phyloP scores from a whole-genome alignment of 2,329 filamentous ascomycete genomes.

The Arthrocladium fulminans region DNA sequence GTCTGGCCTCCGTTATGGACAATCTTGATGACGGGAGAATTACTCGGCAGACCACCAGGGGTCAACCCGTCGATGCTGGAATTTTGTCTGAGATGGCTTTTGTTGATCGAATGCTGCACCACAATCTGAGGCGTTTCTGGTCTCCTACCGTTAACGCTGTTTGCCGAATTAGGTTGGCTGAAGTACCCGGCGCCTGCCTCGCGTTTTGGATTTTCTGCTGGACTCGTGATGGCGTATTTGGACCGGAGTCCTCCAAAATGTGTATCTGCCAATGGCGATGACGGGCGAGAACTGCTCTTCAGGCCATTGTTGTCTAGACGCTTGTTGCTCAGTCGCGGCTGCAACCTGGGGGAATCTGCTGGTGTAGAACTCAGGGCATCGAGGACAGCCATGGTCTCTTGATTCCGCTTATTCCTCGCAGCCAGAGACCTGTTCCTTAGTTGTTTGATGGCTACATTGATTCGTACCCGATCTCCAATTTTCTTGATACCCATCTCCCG shows the following conservation, averaged over 20 bases:
- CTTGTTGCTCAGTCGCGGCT: constrained; percentile 46
- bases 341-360: constrained; percentile 55
- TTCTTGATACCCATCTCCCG: constrained; percentile 99
- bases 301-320: constrained; percentile 34
- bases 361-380: constrained; percentile 56
- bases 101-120: constrained; percentile 52
- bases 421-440: constrained; percentile 66
- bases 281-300: constrained; percentile 58
- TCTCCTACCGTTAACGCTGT: constrained; percentile 45
- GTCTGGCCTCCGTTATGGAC: constrained; percentile 87
- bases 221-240: constrained; percentile 54
- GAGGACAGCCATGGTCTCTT: constrained; percentile 76
- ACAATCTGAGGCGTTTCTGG: constrained; percentile 56
- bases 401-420: constrained; percentile 73
- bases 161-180: constrained; percentile 45
- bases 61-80: constrained; percentile 78
- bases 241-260: constrained; percentile 43
- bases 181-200: constrained; percentile 46
- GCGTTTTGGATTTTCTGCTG: constrained; percentile 45
- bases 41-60: constrained; percentile 74
- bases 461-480: constrained; percentile 87
- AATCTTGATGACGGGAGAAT: constrained; percentile 83
- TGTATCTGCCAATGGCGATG: constrained; percentile 59
- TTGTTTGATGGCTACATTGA: constrained; percentile 79
- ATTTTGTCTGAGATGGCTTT: constrained; percentile 65